These are phyloP conservation scores for Candida coleopterorum DNA, from an alignment of 805 yeast genomes.

Conservation along the genomic window DNA sequence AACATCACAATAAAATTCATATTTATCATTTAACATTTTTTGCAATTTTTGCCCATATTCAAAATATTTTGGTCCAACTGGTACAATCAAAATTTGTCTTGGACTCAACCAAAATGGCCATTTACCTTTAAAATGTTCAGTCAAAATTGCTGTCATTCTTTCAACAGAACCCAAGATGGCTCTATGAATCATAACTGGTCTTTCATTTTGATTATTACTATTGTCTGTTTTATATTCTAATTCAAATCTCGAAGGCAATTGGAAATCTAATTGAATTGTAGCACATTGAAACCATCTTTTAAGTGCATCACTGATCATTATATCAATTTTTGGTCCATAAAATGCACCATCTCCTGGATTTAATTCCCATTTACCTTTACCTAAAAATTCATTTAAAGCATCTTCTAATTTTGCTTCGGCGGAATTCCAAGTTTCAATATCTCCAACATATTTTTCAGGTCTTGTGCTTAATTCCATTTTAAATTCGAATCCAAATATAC, in stretches of 20 bases:
- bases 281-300: constrained; percentile 99
- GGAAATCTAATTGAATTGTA: constrained; percentile 97
- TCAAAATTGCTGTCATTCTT: constrained; percentile 97
- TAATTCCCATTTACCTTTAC: constrained; percentile 86
- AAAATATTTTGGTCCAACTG: constrained; percentile 90
- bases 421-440: constrained; percentile 84
- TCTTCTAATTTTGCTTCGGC: constrained; percentile 84
- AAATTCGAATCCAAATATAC: constrained; percentile 90
- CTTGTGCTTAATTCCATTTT: constrained; percentile 96
- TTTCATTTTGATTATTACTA: constrained; percentile 58
- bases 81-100: constrained; percentile 92
- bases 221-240: constrained; percentile 70
- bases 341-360: constrained; percentile 98
- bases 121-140: constrained; percentile 97
- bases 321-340: constrained; percentile 95
- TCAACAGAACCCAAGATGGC: constrained; percentile 98
- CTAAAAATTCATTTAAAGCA: constrained; percentile 72
- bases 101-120: constrained; percentile 99
- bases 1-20: constrained; percentile 87
- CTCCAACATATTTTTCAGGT: constrained; percentile 96
- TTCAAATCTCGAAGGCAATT: constrained; percentile 90
- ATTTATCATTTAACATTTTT: constrained; percentile 54
- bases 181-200: constrained; percentile 99
- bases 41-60: constrained; percentile 86
- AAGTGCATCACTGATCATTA: constrained; percentile 90